Percentiles rank a stretch among this genome's conserved stretches.
phyloP scores from a whole-genome alignment of 129 eudicot genomes.

The Saussurea involucrata region DNA sequence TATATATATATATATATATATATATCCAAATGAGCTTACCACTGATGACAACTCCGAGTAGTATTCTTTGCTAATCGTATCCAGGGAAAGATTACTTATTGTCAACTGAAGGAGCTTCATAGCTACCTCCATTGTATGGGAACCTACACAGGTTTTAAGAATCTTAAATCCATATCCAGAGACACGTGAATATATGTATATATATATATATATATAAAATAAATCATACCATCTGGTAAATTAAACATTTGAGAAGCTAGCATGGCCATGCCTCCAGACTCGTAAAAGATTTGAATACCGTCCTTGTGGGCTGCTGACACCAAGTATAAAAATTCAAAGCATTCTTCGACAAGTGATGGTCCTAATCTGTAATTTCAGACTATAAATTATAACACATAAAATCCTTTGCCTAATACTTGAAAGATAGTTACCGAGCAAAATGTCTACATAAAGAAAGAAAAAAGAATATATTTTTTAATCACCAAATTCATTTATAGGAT shows the following conservation, averaged over 20 bases:
- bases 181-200: background rate
- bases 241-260: conserved; percentile 57
- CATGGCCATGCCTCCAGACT: conserved; percentile 60
- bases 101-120: conserved; percentile 63
- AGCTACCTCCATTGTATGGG: conserved; percentile 55
- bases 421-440: background rate
- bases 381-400: background rate
- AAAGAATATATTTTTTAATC: background rate
- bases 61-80: conserved; percentile 41
- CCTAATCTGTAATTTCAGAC: conserved; percentile 40
- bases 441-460: background rate
- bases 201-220: background rate
- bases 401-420: background rate
- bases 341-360: conserved; percentile 46
- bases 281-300: conserved; percentile 47
- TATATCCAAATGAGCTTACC: conserved; percentile 38
- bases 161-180: conserved; percentile 10
- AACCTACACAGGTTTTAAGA: conserved; percentile 42
- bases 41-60: conserved; percentile 53
- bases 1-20: background rate
- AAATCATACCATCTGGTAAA: conserved; percentile 54
- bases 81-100: conserved; percentile 46
- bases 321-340: conserved; percentile 70
- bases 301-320: conserved; percentile 50
- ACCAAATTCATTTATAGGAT: background rate